Percentiles rank a stretch among this genome's conserved stretches.
These are phyloP conservation scores for Nicotiana tomentosiformis DNA, from an alignment of 257 asterid genomes.

Conservation along the genomic window DNA sequence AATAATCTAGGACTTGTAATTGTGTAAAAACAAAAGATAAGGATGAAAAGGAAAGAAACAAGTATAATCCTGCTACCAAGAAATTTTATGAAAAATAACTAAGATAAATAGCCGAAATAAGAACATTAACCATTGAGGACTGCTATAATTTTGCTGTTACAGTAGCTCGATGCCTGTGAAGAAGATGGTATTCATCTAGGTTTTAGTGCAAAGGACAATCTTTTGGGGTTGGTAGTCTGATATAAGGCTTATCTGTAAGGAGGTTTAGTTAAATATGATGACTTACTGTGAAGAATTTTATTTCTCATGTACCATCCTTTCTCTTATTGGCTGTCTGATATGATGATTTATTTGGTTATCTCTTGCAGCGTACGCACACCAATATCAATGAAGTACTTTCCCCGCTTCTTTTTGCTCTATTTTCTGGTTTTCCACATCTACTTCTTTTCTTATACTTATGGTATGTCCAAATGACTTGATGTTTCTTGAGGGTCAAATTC, in stretches of 20 bases:
- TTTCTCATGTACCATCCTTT: conserved; percentile 8
- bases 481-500: conserved; percentile 17
- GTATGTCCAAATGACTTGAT: conserved; percentile 31
- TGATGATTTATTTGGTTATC: conserved; percentile 22
- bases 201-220: too few species aligned
- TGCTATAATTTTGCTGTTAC: too few species aligned
- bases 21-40: too few species aligned
- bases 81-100: too few species aligned
- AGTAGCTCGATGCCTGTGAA: too few species aligned
- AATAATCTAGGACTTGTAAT: too few species aligned
- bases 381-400: conserved; percentile 97
- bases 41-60: too few species aligned
- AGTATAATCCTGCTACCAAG: too few species aligned
- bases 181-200: too few species aligned
- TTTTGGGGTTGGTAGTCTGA: too few species aligned
- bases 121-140: too few species aligned
- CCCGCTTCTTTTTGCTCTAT: conserved; percentile 97
- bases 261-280: not conserved
- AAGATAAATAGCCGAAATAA: too few species aligned
- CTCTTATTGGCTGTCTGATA: conserved; percentile 12
- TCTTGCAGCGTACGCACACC: conserved; percentile 98
- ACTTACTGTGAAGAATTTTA: not conserved
- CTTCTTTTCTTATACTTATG: conserved; percentile 88
- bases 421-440: conserved; percentile 95
- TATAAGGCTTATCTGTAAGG: not conserved